These are phyloP conservation scores for Medakamo hakoo DNA, from an alignment of 139 green algal genomes.

Conservation along the genomic window DNA sequence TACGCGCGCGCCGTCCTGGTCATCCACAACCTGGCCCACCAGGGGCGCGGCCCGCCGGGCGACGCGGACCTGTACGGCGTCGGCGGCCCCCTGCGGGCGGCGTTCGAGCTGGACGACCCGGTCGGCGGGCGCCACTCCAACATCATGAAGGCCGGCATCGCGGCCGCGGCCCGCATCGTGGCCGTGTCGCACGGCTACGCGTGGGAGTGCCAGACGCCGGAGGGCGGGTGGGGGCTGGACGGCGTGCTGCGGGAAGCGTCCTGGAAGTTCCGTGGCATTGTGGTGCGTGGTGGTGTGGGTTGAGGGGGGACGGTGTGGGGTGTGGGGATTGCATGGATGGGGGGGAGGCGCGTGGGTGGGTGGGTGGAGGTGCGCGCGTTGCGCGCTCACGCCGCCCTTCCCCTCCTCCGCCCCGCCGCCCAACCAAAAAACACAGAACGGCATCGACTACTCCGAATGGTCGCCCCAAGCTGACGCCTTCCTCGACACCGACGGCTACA, in stretches of 20 bases:
- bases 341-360: no score
- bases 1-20: constrained; percentile 71
- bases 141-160: constrained; percentile 86
- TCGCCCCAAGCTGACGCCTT: constrained; percentile 45
- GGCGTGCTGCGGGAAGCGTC: constrained; percentile 53
- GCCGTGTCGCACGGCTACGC: constrained; percentile 56
- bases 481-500: constrained; percentile 4
- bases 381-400: no score
- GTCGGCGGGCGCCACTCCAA: constrained; percentile 96
- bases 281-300: no score
- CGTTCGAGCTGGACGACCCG: constrained; percentile 65
- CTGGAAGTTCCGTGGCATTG: constrained; percentile 53
- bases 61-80: constrained; percentile 68
- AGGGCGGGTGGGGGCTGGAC: constrained; percentile 92
- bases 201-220: constrained; percentile 91
- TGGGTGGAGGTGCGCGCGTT: no score
- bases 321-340: no score
- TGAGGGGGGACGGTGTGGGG: no score
- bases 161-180: constrained; percentile 52
- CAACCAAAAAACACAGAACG: no score
- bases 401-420: no score
- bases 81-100: constrained; percentile 47
- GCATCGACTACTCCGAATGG: constrained; percentile 84
- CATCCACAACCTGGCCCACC: constrained; percentile 88
- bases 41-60: constrained; percentile 74